Evolutionary conservation across 2,329 filamentous ascomycete species (phyloP).

Genomic region (Aspergillus sp.): DNA sequence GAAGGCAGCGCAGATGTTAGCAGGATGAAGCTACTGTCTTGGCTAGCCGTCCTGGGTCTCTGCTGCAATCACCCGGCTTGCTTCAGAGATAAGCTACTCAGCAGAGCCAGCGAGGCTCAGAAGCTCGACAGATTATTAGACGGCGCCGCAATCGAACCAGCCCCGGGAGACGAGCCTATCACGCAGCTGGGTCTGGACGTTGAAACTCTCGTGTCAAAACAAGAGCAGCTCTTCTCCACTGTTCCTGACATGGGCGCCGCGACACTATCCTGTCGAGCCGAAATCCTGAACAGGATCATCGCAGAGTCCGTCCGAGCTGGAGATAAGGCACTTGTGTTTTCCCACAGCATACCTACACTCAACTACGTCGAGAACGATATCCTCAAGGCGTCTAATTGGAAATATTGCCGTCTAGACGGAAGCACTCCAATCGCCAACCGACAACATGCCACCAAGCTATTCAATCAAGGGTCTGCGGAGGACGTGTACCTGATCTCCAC

Average conservation of each 20-base stretch:
- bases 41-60: constrained; percentile 55
- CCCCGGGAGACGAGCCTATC: constrained; percentile 37
- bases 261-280: constrained; percentile 67
- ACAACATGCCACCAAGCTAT: constrained; percentile 65
- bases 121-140: constrained; percentile 19
- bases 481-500: constrained; percentile 79
- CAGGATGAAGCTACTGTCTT: constrained; percentile 55
- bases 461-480: constrained; percentile 60
- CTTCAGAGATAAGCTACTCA: constrained; percentile 54
- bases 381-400: constrained; percentile 52
- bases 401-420: constrained; percentile 68
- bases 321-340: constrained; percentile 82
- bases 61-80: constrained; percentile 61
- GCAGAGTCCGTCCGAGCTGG: constrained; percentile 60
- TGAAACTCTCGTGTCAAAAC: constrained; percentile 36
- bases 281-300: constrained; percentile 69
- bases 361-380: constrained; percentile 64
- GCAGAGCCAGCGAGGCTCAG: constrained; percentile 33
- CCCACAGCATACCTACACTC: constrained; percentile 69
- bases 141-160: constrained; percentile 14
- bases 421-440: constrained; percentile 58
- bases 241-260: constrained; percentile 45
- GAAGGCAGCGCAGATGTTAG: constrained; percentile 35
- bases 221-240: constrained; percentile 32
- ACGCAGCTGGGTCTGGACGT: constrained; percentile 37